Evolutionary conservation across 345 rosid genomes (phyloP), one percentile per base, ranked within the genome.

Genomic region (Tarenaya hassleriana): DNA sequence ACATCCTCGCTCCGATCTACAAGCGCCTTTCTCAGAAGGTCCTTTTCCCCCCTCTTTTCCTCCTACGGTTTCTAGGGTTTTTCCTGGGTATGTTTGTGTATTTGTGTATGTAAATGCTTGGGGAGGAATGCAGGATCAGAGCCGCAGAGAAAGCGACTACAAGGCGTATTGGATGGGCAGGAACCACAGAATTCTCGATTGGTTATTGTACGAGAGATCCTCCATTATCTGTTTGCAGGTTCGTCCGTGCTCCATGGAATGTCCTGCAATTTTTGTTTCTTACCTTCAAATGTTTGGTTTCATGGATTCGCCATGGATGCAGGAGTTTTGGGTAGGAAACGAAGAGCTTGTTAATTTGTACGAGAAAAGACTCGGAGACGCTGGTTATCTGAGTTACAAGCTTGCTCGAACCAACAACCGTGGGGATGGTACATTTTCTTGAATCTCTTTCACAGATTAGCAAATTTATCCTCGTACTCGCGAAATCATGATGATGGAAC

Each of bases 261-360:
- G 27, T 37, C 41, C 49, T 39, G 24, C n/a, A 11, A 3, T 54
- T 19, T 44, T 14, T 7, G 8, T 3, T 4, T 14, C 18, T 5
- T 46, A 20, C 47, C 34, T 37, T 31, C n/a, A 42, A 4, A 35
- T 37, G 41, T 53, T 5, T 20, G 33, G 13, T 16, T 43, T 60
- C 51, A 9, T 13, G 34, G 33, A 32, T 13, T 41, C 10, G 1
- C 41, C n/a, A 10, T 37, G 41, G 33, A 7, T 41, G 39, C 62
- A 90, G 97, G 97, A 86, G 73, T 90, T 90, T 61, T 90, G 97
- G 97, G 76, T 79, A 29, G 91, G 91, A 17, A 90, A 90, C 52
- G 79, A 86, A 59, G 96, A 90, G 66, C 83, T 90, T 60, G 97
- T 90, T 15, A 69, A 62, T 51, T 52, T 90, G 64, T 90, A 86